Evolutionary conservation across 2,329 filamentous ascomycete species (phyloP), one percentile per base, ranked within the genome.

Genomic region (Fusarium buharicum): DNA sequence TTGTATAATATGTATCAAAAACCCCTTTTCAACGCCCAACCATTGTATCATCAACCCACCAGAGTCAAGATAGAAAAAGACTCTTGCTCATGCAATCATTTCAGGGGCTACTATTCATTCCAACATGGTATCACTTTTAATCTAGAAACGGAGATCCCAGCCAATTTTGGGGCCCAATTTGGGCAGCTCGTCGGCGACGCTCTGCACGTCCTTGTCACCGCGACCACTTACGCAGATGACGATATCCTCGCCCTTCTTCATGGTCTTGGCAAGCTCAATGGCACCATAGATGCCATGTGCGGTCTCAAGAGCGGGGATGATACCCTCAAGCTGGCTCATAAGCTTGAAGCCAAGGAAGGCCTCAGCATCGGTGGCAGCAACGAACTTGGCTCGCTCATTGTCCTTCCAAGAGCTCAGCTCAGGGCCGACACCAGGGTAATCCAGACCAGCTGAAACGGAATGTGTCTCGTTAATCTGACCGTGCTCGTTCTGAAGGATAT

Each of bases 141-240:
- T 55, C 48, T 64, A 66, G 49, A 89, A 89, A 30, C 86, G 81
- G 69, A 89, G 73, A 67, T 89, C 86, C 86, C 86, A 89, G 55
- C 85, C 92, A 77, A 99, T 98, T 81, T 90, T 83, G 8, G 95
- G 95, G 0, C 95, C 94, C 61, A 99, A 77, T 68, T 84, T 90
- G 16, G 94, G 94, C 73, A 99, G 79, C 79, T 96, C 92, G 73
- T 99, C 95, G 1, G 95, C 95, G 47, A 99, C 94, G 72, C 92
- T 96, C 85, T 99, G 93, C 56, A 99, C 95, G 74, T 99, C 95
- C 86, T 99, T 99, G 78, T 99, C 95, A 62, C 95, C 95, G 69
- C 95, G 84, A 9, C 95, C 95, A 73, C 91, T 96, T 33, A 99
- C 77, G 78, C 94, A 98, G 62, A 99, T 93, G 57, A 99, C 94